A percentile compares a stretch with the other conserved stretches of the same genome.
phyloP scores from a whole-genome alignment of 805 yeast genomes.

The Cyberlindnera bimundalis region DNA sequence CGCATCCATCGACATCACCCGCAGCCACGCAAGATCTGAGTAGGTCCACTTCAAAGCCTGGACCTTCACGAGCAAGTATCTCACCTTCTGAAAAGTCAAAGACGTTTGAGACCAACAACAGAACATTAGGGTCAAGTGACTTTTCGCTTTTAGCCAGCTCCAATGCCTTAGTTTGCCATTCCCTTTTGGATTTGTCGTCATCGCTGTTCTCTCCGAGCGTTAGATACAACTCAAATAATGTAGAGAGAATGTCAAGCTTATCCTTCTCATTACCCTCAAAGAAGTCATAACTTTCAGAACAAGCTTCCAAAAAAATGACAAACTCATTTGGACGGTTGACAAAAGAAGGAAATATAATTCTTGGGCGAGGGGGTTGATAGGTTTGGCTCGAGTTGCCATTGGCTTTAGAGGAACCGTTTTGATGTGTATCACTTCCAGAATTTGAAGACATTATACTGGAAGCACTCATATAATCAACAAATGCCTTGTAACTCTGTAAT shows the following conservation, averaged over 20 bases:
- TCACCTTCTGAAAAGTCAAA: slow-evolving; percentile 52
- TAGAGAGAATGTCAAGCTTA: slow-evolving; percentile 66
- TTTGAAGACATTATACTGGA: slow-evolving; percentile 24
- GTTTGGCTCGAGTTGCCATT: slow-evolving; percentile 42
- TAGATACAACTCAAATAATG: slow-evolving; percentile 80
- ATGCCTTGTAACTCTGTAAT: slow-evolving; percentile 53
- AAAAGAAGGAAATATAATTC: slow-evolving; percentile 82
- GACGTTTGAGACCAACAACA: slow-evolving; percentile 40
- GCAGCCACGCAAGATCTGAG: slow-evolving; percentile 63
- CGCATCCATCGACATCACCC: slow-evolving; percentile 54
- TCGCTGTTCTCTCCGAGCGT: slow-evolving; percentile 46
- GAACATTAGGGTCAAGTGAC: slow-evolving; percentile 51
- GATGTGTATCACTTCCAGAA: slow-evolving; percentile 12
- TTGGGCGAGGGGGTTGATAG: slow-evolving; percentile 88
- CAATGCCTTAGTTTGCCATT: slow-evolving; percentile 69
- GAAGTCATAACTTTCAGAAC: slow-evolving; percentile 70
- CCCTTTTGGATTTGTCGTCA: slow-evolving; percentile 33
- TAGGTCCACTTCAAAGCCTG: slow-evolving; percentile 44
- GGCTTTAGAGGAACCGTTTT: slow-evolving; percentile 6
- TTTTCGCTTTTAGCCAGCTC: slow-evolving; percentile 43
- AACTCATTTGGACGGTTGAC: slow-evolving; percentile 84
- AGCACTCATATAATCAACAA: slow-evolving; percentile 48
- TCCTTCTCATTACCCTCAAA: slow-evolving; percentile 70
- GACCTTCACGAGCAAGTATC: slow-evolving; percentile 30
- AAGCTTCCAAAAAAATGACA: slow-evolving; percentile 89